A percentile compares a stretch with the other conserved stretches of the same genome.
phyloP scores from a whole-genome alignment of 1,284 basidiomycete genomes.

The Trichosporon ovoides region DNA sequence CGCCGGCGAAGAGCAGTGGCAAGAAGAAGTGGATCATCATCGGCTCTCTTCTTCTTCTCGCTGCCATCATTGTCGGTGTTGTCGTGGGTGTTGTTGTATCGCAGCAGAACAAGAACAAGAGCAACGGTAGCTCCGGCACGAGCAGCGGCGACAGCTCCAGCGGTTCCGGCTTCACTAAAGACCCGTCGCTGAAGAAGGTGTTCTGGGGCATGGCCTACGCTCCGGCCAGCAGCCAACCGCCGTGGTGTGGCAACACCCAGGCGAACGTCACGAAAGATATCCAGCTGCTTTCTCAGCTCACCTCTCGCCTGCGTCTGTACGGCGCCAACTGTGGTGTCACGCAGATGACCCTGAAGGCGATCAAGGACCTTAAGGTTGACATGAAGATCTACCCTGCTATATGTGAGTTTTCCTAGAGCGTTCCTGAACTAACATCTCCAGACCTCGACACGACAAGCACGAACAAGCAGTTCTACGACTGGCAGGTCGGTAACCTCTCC shows the following conservation, averaged over 20 bases:
- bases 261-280: constrained; percentile 49
- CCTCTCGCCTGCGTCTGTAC: constrained; percentile 44
- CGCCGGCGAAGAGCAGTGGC: constrained; percentile 6
- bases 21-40: constrained; percentile 31
- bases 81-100: constrained; percentile 29
- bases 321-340: constrained; percentile 54
- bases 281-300: constrained; percentile 46
- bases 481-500: constrained; percentile 65
- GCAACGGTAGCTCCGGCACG: neutral
- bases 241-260: constrained; percentile 2
- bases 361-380: constrained; percentile 81
- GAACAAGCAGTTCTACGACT: constrained; percentile 51
- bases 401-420: constrained; percentile 45
- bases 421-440: constrained; percentile 22
- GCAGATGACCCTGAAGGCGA: constrained; percentile 62
- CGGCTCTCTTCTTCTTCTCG: constrained; percentile 24
- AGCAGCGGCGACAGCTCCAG: constrained; percentile 53
- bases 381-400: constrained; percentile 81
- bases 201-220: constrained; percentile 74
- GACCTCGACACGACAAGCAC: constrained; percentile 52
- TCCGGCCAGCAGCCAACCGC: constrained; percentile 46
- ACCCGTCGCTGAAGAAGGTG: constrained; percentile 57
- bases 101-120: constrained; percentile 25
- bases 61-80: constrained; percentile 27
- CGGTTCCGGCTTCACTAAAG: constrained; percentile 62